Conservation (phyloP, 164 flowering plant genomes). For the Umbilicus rupestris region DNA sequence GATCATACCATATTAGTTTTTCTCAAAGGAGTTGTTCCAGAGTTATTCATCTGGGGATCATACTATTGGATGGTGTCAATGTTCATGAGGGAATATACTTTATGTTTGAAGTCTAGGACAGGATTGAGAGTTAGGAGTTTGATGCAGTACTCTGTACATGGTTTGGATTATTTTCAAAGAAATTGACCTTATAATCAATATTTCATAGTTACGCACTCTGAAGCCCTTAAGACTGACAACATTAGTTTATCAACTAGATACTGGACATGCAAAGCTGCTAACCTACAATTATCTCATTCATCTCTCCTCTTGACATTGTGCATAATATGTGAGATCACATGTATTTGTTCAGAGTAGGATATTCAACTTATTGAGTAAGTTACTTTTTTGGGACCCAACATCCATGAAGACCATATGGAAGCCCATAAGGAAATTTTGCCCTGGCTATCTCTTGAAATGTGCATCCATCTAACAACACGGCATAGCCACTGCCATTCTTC, state of each 20-base stretch:
- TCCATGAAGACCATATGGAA: constrained; percentile 93
- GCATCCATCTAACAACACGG: constrained; percentile 67
- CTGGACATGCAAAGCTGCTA: background rate
- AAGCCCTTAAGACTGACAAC: background rate
- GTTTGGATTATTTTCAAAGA: no score
- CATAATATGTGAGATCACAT: background rate
- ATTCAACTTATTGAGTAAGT: background rate
- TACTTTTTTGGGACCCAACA: constrained; percentile 76
- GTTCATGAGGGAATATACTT: no score
- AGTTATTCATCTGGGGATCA: no score
- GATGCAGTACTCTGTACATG: no score
- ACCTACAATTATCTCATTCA: background rate
- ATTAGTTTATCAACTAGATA: background rate
- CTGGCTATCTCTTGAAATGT: constrained; percentile 85
- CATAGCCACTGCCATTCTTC: constrained; percentile 75
- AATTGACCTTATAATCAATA: background rate
- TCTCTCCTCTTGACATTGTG: background rate
- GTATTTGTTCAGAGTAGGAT: background rate
- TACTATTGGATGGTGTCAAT: no score
- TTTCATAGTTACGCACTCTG: background rate
- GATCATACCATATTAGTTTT: no score
- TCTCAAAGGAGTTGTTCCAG: no score
- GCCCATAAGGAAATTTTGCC: constrained; percentile 82
- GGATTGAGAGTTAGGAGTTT: no score
- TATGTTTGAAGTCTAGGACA: no score